Conservation (phyloP, 371 early-diverging fungal species). For the Phascolomyces articulosus region DNA sequence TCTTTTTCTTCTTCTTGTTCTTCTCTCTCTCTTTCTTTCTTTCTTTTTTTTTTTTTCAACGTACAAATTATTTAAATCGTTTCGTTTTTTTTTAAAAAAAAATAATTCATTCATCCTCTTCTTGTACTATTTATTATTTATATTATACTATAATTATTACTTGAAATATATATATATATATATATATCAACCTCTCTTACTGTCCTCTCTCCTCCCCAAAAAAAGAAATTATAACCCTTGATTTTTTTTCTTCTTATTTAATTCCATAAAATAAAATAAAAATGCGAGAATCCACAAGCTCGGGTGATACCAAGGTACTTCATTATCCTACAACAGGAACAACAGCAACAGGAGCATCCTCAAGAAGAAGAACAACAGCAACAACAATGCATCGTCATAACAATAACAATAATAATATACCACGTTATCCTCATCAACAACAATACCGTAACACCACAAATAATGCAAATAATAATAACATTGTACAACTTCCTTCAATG, state of each 20-base stretch:
- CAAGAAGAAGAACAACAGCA: no score
- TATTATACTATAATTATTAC: no score
- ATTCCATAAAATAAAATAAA: neutral
- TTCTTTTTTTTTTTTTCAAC: neutral
- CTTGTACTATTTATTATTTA: no score
- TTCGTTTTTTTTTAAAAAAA: neutral
- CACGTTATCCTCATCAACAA: neutral
- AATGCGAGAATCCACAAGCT: constrained; percentile 4
- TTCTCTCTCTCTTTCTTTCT: neutral
- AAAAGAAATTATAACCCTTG: no score
- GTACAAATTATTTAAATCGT: neutral
- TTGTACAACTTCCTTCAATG: constrained; percentile 3
- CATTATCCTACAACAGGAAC: neutral
- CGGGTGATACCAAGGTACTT: constrained; percentile 5
- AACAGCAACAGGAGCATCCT: no score
- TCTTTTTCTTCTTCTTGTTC: neutral
- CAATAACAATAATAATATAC: neutral
- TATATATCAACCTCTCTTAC: no score
- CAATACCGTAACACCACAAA: constrained; percentile 2
- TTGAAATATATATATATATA: no score
- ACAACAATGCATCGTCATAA: neutral
- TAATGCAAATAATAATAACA: neutral
- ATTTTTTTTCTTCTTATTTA: neutral
- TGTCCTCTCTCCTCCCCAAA: no score
- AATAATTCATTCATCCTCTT: no score